phyloP scores from a whole-genome alignment of 805 yeast genomes.

The Metschnikowia henanensis region DNA sequence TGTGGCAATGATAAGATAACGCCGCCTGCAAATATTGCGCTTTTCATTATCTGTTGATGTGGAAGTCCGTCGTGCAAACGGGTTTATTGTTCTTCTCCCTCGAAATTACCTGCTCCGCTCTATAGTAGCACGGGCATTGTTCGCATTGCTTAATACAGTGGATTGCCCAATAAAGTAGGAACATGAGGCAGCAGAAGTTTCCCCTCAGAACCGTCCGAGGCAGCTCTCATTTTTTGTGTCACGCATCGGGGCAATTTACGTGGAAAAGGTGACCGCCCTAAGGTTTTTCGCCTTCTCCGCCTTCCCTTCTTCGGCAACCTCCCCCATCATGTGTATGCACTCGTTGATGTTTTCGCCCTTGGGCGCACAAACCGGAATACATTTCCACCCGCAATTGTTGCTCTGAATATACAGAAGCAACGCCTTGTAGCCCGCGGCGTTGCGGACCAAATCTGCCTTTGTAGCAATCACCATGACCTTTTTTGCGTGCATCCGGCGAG shows the following conservation, averaged over 20 bases:
- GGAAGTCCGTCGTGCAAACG: no score
- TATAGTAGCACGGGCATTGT: no score
- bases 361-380: constrained; percentile 83
- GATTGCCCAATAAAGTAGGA: no score
- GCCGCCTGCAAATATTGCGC: no score
- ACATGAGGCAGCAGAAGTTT: no score
- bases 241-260: no score
- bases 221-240: no score
- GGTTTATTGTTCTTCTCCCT: background rate
- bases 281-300: background rate
- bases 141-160: no score
- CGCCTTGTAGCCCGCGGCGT: constrained; percentile 46
- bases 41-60: no score
- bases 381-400: constrained; percentile 52
- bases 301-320: constrained; percentile 27
- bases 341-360: constrained; percentile 69
- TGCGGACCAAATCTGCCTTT: constrained; percentile 78
- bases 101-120: background rate
- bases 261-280: background rate
- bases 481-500: constrained; percentile 57
- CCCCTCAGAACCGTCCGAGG: no score
- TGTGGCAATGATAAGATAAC: no score
- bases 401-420: constrained; percentile 47
- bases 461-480: constrained; percentile 80
- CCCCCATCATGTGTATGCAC: constrained; percentile 72